Evolutionary conservation across 495 filamentous ascomycete species (phyloP), one percentile per base, ranked within the genome.

Genomic region (Articulospora tetracladia): DNA sequence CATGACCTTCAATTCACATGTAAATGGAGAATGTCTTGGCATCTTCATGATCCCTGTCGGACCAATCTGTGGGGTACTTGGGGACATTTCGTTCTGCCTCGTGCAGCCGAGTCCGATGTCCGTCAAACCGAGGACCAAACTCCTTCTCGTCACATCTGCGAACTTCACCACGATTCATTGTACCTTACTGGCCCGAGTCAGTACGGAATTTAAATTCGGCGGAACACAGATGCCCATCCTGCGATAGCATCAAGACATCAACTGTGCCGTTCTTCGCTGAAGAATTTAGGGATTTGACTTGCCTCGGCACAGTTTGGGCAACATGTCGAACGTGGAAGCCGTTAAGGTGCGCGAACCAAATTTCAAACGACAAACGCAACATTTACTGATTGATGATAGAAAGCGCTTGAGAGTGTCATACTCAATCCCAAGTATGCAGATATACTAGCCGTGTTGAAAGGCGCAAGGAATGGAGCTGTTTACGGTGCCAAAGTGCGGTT

Each of bases 401-500:
- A 53, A 53, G 69, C 71, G 70, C 71, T 87, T 60, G 87, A 95
- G 71, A 76, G 79, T 55, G 77, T 93, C 50, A 74, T 96, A 59
- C 86, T 93, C 36, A 84, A 98, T 72, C 91, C 93, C 2, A 76
- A 83, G 61, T 87, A 96, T 73, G 88, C 91, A 58, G 90, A 91
- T 65, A 67, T 91, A 54, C 83, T 99, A 26, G 80, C 89, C 25
- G 78, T 99, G 64, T 59, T 93, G 68, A 99, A 99, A 78, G 90
- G 82, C 61, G 85, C 92, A 51, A 92, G 94, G 73, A 99, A 98
- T 87, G 94, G 94, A 72, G 85, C 92, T 62, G 91, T 97, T 59
- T 99, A 98, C 76, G 94, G 94, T 26, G 86, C 92, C 66, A 99
- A 98, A 83, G 91, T 99, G 72, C 92, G 94, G 63, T 97, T 98